A percentile compares a stretch with the other conserved stretches of the same genome.
Conservation (phyloP, 441 rosid genomes). For the Populus hybrid region DNA sequence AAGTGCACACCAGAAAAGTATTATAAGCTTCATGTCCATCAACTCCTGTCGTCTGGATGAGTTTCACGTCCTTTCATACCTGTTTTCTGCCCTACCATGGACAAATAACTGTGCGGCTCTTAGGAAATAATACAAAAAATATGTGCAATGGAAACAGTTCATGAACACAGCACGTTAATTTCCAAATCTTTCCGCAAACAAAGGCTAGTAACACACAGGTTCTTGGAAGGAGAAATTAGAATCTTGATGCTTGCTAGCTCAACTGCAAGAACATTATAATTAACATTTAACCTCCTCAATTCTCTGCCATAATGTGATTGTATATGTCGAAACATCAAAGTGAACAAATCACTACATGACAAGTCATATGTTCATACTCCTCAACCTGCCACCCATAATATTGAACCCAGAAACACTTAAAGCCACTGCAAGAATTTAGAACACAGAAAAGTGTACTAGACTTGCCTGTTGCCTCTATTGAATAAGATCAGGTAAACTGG, state of each 20-base stretch:
- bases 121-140: neutral
- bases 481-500: slow-evolving; percentile 67
- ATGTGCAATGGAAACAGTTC: neutral
- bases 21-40: neutral
- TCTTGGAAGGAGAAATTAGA: neutral
- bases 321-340: neutral
- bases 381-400: neutral
- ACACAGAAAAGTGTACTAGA: neutral
- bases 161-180: neutral
- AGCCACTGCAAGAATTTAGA: neutral
- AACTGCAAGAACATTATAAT: neutral
- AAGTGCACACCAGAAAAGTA: neutral
- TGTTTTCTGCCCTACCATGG: slow-evolving; percentile 55
- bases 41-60: slow-evolving; percentile 1
- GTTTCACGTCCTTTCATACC: slow-evolving; percentile 39
- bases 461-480: slow-evolving; percentile 51
- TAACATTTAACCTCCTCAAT: neutral
- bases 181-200: neutral
- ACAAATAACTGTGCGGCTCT: slow-evolving; percentile 3
- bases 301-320: neutral
- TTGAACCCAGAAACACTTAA: neutral
- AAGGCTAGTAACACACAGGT: no score
- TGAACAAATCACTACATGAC: no score
- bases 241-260: neutral
- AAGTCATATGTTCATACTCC: neutral